Evolutionary conservation across 805 yeast species (phyloP).

Genomic region (Komagataella phaffii): DNA sequence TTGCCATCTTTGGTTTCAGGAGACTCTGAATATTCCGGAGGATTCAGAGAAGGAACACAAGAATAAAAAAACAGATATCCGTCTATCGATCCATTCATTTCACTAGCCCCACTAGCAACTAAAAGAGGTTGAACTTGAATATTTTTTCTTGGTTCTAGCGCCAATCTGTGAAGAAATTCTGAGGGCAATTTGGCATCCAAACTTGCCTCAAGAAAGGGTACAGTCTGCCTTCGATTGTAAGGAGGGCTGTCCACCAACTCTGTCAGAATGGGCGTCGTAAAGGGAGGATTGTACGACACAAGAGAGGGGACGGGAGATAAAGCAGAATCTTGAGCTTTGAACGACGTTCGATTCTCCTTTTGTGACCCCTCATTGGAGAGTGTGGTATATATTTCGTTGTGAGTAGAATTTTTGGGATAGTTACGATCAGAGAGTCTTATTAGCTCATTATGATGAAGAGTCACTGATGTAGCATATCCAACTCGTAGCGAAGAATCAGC

Average conservation of each 20-base stretch:
- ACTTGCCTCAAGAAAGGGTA: constrained; percentile 68
- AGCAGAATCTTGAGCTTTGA: neutral
- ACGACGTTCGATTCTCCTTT: neutral
- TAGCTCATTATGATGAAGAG: constrained; percentile 10
- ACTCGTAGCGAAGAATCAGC: constrained; percentile 5
- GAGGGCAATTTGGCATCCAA: constrained; percentile 47
- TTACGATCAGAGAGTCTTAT: constrained; percentile 7
- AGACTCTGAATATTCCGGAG: constrained; percentile 39
- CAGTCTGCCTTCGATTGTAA: constrained; percentile 48
- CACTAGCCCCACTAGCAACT: constrained; percentile 72
- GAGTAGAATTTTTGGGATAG: constrained; percentile 1
- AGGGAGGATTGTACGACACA: constrained; percentile 29
- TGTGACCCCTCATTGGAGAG: neutral
- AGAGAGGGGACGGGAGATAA: neutral
- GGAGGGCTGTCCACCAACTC: constrained; percentile 71
- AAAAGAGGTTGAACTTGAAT: constrained; percentile 54
- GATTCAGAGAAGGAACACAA: constrained; percentile 49
- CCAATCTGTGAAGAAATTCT: constrained; percentile 45
- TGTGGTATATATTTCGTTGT: neutral
- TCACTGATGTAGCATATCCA: constrained; percentile 17
- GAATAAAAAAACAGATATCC: constrained; percentile 62
- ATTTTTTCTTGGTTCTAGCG: constrained; percentile 46
- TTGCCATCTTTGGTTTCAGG: neutral
- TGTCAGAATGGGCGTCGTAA: constrained; percentile 42
- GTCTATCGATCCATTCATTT: constrained; percentile 60